Base-by-base conservation (phyloP, 2,329 filamentous ascomycete genomes). In the Phialophora verrucosa region DNA sequence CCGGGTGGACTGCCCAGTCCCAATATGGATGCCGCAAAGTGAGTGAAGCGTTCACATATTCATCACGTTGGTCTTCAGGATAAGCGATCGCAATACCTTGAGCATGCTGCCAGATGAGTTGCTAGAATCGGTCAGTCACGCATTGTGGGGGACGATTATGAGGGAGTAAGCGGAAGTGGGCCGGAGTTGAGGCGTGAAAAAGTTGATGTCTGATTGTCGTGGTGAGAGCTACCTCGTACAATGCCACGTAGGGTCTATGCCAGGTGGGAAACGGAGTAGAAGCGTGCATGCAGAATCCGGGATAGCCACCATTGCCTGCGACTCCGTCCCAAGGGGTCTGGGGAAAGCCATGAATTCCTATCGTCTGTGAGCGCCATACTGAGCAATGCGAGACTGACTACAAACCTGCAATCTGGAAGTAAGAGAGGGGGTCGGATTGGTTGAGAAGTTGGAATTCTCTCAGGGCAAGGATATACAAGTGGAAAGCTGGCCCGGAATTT, bases 341-440 rank as follows among this genome's bases (percentile, higher is more conserved):
- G 1, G 92, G 92, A 67, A 90, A 88, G 20, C 92, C 92, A 76
- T 96, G 92, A 71, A 96, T 91, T 17, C 90, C 91, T 92, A 23
- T n/a, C n/a, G 32, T 12, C n/a, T 14, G 57, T 70, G 32, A 70
- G 65, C 49, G 29, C 53, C 27, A 8, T 56, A 3, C 7, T 59
- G 31, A 51, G 55, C 29, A 47, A 44, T 5, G 38, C 11, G 29
- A 23, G 7, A 53, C 32, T 31, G 35, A 60, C 51, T 2, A 76
- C 84, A 67, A 77, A 91, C 92, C 91, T 66, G 90, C 85, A 72
- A 96, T 85, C 74, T 91, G 87, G 78, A 93, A 96, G 82, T 88
- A 95, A 49, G 91, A 94, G 44, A 90, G 82, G 63, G 83, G 82
- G 68, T 87, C 82, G 32, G 82, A 81, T 78, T 92, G 89, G 69